These are phyloP conservation scores for Suhomyces pyralidae DNA, from an alignment of 805 yeast species.

Conservation along the genomic window DNA sequence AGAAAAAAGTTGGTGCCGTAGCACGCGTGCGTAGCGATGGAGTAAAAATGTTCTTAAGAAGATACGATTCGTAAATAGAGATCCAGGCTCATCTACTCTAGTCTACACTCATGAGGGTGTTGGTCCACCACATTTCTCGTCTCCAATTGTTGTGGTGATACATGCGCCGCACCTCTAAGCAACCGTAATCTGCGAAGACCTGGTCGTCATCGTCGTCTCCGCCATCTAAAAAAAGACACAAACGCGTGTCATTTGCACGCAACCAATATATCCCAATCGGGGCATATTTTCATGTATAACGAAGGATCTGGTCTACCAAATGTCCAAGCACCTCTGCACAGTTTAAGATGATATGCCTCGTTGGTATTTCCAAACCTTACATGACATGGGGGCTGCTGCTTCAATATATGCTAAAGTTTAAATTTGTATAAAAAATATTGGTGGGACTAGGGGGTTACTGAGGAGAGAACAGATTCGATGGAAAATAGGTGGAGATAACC, in stretches of 20 bases:
- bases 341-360: not conserved
- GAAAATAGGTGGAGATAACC: not conserved
- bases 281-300: conserved; percentile 4
- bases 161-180: not conserved
- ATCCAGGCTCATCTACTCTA: not conserved
- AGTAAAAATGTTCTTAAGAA: not conserved
- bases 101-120: too few relatives aligned
- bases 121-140: not conserved
- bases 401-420: not conserved
- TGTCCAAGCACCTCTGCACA: not conserved
- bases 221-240: conserved; percentile 2
- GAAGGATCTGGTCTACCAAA: not conserved
- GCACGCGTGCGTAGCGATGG: not conserved
- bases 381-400: not conserved
- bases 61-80: not conserved
- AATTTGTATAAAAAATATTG: not conserved
- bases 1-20: not conserved
- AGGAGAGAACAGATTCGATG: not conserved
- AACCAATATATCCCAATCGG: conserved; percentile 14
- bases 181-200: not conserved
- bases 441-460: not conserved
- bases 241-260: conserved; percentile 12
- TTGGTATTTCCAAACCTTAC: not conserved
- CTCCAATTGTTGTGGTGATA: not conserved
- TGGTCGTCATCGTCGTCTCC: conserved; percentile 1